Evolutionary conservation across 257 asterid species (phyloP), one percentile per base, ranked within the genome.

Genomic region (Salvia splendens): DNA sequence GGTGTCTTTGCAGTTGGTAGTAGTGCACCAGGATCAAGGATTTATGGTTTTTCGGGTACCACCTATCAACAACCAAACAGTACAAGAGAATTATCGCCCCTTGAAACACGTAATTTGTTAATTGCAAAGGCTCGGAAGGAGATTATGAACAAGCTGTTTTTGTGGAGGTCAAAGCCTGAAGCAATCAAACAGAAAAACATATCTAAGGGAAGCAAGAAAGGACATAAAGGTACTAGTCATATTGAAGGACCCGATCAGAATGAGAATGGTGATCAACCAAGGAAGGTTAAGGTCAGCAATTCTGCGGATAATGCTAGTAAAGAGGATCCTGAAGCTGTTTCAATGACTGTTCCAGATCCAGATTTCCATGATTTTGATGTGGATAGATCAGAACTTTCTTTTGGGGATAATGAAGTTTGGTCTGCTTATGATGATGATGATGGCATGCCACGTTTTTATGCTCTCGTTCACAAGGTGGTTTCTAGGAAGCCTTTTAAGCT

Each of bases 371-470:
- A 89, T 77, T 86, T 89, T 70, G 95, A 86, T 62, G 67, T 48
- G 76, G 95, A 89, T 41, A 78, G 96, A 78, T 50, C 80, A 8
- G 89, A 83, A 74, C 65, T 41, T 40, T 79, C 92, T 55, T 89
- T 86, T 46, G 86, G 75, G 55, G 97, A 85, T 65, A 87, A 85
- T 33, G 88, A 85, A 79, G 91, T 89, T 32, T 89, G 97, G 97
- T 89, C 95, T 47, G 91, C 88, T 11, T 89, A 89, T 48, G 97
- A 89, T 30, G 80, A 85, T 11, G 79, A 77, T 20, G 97, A 87
- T 67, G 95, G 95, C 49, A 89, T 89, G 97, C 97, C 95, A 1
- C 95, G 97, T 45, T 84, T 84, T 72, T 89, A 87, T 58, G 97
- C 94, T 45, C 73, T 89, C 74, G 67, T 89, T 48, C 75, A 73